Percentiles rank a stretch among this genome's conserved stretches.
phyloP scores from a whole-genome alignment of 2,329 filamentous ascomycete genomes.

The Cytospora schulzeri region DNA sequence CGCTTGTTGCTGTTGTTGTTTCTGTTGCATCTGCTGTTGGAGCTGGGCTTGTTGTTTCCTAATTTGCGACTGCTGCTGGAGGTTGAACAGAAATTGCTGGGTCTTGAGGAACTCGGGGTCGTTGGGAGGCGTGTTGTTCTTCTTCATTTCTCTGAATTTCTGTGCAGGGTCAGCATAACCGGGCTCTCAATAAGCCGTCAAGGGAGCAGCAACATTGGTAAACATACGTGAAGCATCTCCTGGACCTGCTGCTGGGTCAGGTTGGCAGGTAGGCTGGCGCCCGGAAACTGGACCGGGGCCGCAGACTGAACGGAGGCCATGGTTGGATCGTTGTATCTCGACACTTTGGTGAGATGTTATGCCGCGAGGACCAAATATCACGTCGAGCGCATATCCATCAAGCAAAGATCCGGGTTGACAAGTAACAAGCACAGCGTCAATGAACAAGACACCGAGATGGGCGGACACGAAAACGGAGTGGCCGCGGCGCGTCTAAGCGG shows the following conservation, averaged over 20 bases:
- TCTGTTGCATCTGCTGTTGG: slow-evolving; percentile 41
- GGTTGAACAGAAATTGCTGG: slow-evolving; percentile 71
- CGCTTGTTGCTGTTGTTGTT: slow-evolving; percentile 39
- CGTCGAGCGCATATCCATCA: slow-evolving; percentile 42
- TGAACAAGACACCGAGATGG: slow-evolving; percentile 9
- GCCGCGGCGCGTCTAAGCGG: slow-evolving; percentile 24
- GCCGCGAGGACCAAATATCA: slow-evolving; percentile 31
- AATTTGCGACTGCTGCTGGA: slow-evolving; percentile 48
- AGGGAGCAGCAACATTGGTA: slow-evolving; percentile 4
- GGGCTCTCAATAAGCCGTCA: not conserved
- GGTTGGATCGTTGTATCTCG: slow-evolving; percentile 36
- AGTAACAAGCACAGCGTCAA: slow-evolving; percentile 11
- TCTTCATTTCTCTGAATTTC: slow-evolving; percentile 90
- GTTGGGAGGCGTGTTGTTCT: slow-evolving; percentile 74
- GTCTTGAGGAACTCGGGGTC: slow-evolving; percentile 89
- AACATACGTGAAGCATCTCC: slow-evolving; percentile 67
- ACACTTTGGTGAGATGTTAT: slow-evolving; percentile 30
- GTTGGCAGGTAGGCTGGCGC: slow-evolving; percentile 61
- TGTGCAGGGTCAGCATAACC: slow-evolving; percentile 48
- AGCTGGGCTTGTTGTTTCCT: slow-evolving; percentile 31
- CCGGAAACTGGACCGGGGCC: slow-evolving; percentile 68
- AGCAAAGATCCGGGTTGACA: slow-evolving; percentile 20
- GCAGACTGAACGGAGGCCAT: slow-evolving; percentile 80
- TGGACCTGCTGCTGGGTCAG: slow-evolving; percentile 78
- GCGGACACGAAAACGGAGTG: slow-evolving; percentile 15